phyloP scores from a whole-genome alignment of 163 green algal species.

The Scenedesmus sp. region DNA sequence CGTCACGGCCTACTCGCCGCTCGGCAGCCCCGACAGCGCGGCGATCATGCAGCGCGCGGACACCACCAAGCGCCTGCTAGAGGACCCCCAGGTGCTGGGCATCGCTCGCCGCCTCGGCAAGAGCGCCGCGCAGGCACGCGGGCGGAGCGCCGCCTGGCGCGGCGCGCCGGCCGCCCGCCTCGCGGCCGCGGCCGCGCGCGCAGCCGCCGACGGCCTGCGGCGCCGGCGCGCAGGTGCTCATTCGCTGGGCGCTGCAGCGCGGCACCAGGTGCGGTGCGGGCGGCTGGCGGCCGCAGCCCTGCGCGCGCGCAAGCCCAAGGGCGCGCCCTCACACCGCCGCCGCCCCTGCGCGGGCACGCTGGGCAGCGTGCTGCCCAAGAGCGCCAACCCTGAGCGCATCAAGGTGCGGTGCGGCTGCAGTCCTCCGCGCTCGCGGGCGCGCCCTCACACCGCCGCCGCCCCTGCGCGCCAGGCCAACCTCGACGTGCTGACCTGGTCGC shows the following conservation, averaged over 20 bases:
- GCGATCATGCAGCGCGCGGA: conserved; percentile 54
- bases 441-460: no score
- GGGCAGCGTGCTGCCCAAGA: no score
- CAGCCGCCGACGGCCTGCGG: neutral
- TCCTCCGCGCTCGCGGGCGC: no score
- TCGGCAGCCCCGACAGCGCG: conserved; percentile 85
- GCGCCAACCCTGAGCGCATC: conserved; percentile 59
- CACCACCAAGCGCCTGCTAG: conserved; percentile 45
- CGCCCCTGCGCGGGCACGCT: no score
- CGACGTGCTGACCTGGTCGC: conserved; percentile 71
- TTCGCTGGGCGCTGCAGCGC: conserved; percentile 90
- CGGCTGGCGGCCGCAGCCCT: no score
- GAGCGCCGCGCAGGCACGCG: conserved; percentile 65
- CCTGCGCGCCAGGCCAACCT: conserved; percentile 63
- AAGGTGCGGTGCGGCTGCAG: no score
- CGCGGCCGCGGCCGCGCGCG: no score
- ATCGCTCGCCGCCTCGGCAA: conserved; percentile 66
- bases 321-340: no score
- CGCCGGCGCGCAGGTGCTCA: conserved; percentile 64
- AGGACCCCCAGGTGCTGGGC: conserved; percentile 59
- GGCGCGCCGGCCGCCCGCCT: no score
- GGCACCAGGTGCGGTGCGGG: conserved; percentile 83
- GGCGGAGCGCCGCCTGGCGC: no score
- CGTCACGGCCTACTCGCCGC: conserved; percentile 85
- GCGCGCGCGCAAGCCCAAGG: no score